Percentiles rank a stretch among this genome's conserved stretches.
These are phyloP conservation scores for Heterococcus sp. DNA, from an alignment of 108 stramenopile species.

Conservation along the genomic window DNA sequence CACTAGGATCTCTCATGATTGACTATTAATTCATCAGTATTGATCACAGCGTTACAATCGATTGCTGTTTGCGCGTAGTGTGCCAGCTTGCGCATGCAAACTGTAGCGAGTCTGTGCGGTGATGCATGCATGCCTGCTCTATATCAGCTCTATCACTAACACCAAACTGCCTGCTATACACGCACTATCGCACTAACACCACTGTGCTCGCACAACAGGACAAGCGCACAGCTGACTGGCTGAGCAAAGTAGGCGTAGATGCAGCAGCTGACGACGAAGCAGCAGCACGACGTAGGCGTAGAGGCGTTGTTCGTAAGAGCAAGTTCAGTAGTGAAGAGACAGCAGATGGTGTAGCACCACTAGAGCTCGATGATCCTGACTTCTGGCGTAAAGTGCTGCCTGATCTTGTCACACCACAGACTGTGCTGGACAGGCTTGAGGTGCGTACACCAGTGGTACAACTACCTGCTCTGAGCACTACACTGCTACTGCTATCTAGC, in stretches of 20 bases:
- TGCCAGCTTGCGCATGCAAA: no score
- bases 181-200: not conserved
- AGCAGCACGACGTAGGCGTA: not conserved
- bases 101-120: no score
- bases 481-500: no score
- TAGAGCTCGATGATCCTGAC: slow-evolving; percentile 51
- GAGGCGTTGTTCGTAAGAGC: not conserved
- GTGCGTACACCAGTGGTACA: no score
- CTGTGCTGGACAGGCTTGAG: slow-evolving; percentile 47
- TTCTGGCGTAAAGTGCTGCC: slow-evolving; percentile 59
- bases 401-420: slow-evolving; percentile 50
- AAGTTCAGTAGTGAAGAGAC: not conserved
- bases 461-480: no score
- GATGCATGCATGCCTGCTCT: no score
- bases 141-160: no score
- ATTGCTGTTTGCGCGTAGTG: no score
- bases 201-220: not conserved
- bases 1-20: no score
- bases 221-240: slow-evolving; percentile 1
- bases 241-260: not conserved
- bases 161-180: no score
- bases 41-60: no score
- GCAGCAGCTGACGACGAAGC: not conserved
- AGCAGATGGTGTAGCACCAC: not conserved
- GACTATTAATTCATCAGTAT: no score